Evolutionary conservation across 2,329 filamentous ascomycete genomes (phyloP), one percentile per base, ranked within the genome.

Genomic region (Fusarium oxysporum): DNA sequence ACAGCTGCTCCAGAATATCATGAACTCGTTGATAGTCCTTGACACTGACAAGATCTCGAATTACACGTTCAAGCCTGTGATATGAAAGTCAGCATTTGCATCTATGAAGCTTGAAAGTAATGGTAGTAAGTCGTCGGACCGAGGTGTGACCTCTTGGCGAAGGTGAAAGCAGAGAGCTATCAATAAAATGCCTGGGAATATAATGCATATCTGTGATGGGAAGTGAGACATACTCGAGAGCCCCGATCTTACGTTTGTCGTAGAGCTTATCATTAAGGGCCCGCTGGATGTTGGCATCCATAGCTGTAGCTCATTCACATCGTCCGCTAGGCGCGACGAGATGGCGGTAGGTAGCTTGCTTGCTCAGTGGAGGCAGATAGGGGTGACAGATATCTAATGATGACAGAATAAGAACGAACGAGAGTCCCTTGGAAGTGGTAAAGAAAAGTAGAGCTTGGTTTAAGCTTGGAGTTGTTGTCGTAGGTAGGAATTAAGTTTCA

Each of bases 261-360:
- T 99, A 99, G 80, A 98, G 92, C 89, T 98, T 99, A 85, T 99
- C 96, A 81, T 97, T 97, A 81, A 99, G 88, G 76, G 95, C 89
- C 77, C 96, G 93, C 83, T 97, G 94, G 81, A 98, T 94, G 81
- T 91, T 92, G 79, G 90, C 87, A 86, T 98, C 96, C 95, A 98
- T 98, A 78, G 65, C 79, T 78, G 68, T 68, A 62, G 67, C 67
- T 71, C 65, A 66, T 69, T 70, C 66, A 75, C 76, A 77, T 75
- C 62, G 58, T 55, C 68, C 71, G 67, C 75, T 45, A 21, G 53
- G 62, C 63, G 65, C 64, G 66, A 74, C 64, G 54, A 67, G 56
- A 53, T 62, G 45, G 30, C 30, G 47, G 23, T 33, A 57, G 28
- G 43, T 45, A 58, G 51, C 28, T 47, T 19, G n/a, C 33, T 50